Conservation (phyloP, 371 early-diverging fungal species). For the Mucor velutinosus region DNA sequence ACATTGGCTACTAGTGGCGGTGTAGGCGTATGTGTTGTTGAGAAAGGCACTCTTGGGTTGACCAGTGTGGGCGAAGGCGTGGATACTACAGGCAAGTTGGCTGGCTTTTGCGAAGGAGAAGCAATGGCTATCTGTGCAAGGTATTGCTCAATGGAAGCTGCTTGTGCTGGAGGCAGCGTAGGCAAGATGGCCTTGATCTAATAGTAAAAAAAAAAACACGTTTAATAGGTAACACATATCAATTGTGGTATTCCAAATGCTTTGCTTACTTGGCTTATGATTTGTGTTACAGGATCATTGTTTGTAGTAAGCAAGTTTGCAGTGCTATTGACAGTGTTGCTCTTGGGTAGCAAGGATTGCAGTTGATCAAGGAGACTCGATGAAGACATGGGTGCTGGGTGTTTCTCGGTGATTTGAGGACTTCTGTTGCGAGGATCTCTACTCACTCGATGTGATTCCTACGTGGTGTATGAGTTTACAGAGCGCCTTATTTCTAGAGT, state of each 20-base stretch:
- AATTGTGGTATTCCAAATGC: neutral
- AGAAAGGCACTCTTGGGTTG: neutral
- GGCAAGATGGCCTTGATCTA: conserved; percentile 51
- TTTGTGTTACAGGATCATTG: conserved; percentile 29
- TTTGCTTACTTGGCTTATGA: conserved; percentile 33
- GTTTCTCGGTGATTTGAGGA: conserved; percentile 10
- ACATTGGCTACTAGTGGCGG: conserved; percentile 11
- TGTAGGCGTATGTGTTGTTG: conserved; percentile 1
- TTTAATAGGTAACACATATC: neutral
- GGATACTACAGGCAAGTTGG: conserved; percentile 12
- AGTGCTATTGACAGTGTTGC: neutral
- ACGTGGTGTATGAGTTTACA: neutral
- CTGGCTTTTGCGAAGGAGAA: conserved; percentile 20
- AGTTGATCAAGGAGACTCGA: conserved; percentile 26
- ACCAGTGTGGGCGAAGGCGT: conserved; percentile 14
- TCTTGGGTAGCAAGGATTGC: conserved; percentile 27
- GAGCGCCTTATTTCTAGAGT: neutral
- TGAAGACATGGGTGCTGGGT: conserved; percentile 7
- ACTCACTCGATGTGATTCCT: conserved; percentile 6
- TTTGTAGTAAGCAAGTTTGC: neutral
- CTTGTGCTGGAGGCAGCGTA: conserved; percentile 41
- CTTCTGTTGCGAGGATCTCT: conserved; percentile 32
- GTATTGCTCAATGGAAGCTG: conserved; percentile 39
- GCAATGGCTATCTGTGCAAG: conserved; percentile 30
- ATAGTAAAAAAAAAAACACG: neutral